A percentile compares a stretch with the other conserved stretches of the same genome.
Evolutionary conservation across 305 asterid genomes (phyloP).

Genomic region (Fraxinus albicans): DNA sequence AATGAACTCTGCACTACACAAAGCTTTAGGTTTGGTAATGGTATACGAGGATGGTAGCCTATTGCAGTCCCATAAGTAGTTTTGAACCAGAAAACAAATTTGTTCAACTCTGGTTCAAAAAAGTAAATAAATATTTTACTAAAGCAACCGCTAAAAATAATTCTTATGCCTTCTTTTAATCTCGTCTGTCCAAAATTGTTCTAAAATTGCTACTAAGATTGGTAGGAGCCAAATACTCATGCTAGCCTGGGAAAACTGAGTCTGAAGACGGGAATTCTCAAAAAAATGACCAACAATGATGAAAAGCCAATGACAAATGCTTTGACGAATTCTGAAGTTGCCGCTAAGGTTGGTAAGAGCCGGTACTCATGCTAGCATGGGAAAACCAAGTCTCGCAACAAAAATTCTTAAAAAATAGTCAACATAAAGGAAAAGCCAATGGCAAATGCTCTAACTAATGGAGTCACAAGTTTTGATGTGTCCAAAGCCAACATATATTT

Average conservation of each 20-base stretch:
- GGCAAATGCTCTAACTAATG: background rate
- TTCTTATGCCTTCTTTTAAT: background rate
- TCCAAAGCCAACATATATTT: background rate
- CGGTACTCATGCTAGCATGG: background rate
- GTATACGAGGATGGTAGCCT: background rate
- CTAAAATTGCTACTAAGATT: background rate
- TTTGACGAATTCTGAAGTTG: background rate
- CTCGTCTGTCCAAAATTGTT: background rate
- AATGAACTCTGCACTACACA: background rate
- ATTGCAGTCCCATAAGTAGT: background rate
- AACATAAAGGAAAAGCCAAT: background rate
- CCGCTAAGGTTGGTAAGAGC: background rate
- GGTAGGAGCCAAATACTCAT: background rate
- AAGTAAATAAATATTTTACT: background rate
- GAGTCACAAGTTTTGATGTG: background rate
- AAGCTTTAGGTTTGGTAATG: background rate
- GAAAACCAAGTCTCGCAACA: background rate
- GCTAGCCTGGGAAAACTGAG: background rate
- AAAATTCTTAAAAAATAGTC: too few relatives aligned
- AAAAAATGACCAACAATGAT: background rate
- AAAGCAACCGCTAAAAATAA: background rate
- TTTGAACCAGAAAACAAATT: background rate
- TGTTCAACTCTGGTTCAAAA: background rate
- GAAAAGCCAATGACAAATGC: background rate
- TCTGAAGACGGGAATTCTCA: background rate